Base-by-base conservation (phyloP, 148 eudicot species). In the Suaeda aralocaspica region DNA sequence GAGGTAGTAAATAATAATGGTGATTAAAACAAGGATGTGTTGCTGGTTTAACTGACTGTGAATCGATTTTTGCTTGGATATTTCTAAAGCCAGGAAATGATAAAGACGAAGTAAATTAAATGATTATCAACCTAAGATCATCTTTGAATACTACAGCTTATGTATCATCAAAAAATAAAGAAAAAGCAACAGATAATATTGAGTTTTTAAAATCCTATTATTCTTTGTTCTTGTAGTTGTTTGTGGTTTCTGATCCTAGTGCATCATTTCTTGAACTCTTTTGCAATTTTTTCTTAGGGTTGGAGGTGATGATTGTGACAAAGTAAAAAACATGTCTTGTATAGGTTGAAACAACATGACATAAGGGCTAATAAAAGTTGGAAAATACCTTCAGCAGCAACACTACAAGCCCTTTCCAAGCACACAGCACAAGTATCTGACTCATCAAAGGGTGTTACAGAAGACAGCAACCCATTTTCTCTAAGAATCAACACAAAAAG, bases 371-470 rank as follows among this genome's bases (percentile, higher is more conserved):
- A 6, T 13, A 18, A 57, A 15, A 50, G n/a, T 2, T 49, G 49
- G 44, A 62, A 28, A 15, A 63, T 51, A 91, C 98, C 98, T 94
- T 89, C 92, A 68, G 98, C 96, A 62, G 98, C 97, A 11, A 94
- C 96, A 55, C 86, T 79, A 78, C 98, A 94, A 4, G 83, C 84
- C 80, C 97, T 84, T 87, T 94, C 98, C 71, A 94, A 79, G 86
- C 98, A 94, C 74, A 94, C 98, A 75, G 97, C 91, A 73, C 98
- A 94, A 62, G 81, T 79, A 57, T 91, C 98, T 56, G 82, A 76
- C 52, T 91, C 98, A 70, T 91, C 96, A 62, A 80, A 86, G 56
- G 85, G 52, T 69, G 79, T 69, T 26, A 83, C 70, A 25, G 84
- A 84, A 31, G 79, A 73, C 72, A 83, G 91, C 89, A 94, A 81